Conservation (phyloP, 495 filamentous ascomycete genomes). For the Penicillium argentinense region DNA sequence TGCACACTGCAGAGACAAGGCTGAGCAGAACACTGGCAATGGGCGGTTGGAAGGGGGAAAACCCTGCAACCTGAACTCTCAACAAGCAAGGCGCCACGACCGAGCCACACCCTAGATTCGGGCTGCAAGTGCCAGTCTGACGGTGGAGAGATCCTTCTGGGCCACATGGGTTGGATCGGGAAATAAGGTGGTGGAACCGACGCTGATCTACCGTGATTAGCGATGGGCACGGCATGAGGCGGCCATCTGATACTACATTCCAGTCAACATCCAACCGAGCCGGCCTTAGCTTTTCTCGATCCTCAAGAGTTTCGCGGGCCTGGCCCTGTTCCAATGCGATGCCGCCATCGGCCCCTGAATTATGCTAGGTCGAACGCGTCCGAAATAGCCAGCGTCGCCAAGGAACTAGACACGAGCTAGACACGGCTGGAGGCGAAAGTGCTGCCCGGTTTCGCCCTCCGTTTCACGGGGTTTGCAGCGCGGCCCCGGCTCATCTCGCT, state of each 20-base stretch:
- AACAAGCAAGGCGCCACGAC: too few relatives aligned
- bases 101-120: slow-evolving; percentile 1
- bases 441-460: neutral
- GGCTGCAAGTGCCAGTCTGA: slow-evolving; percentile 1
- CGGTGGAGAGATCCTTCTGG: neutral
- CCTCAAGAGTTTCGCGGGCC: too few relatives aligned
- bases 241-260: too few relatives aligned
- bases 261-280: too few relatives aligned
- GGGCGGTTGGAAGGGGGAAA: neutral
- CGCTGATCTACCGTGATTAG: slow-evolving; percentile 14
- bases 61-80: slow-evolving; percentile 7
- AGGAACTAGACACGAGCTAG: slow-evolving; percentile 1
- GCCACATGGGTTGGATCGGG: slow-evolving; percentile 5
- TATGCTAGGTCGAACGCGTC: neutral
- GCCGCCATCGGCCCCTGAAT: neutral
- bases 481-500: neutral
- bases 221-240: slow-evolving; percentile 3
- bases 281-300: too few relatives aligned
- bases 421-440: neutral
- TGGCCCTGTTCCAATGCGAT: too few relatives aligned
- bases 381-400: neutral
- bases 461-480: too few relatives aligned
- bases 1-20: neutral
- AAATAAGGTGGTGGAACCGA: slow-evolving; percentile 28
- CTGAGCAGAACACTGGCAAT: neutral